phyloP scores from a whole-genome alignment of 352 stramenopile species.

The Phytophthora citricola region DNA sequence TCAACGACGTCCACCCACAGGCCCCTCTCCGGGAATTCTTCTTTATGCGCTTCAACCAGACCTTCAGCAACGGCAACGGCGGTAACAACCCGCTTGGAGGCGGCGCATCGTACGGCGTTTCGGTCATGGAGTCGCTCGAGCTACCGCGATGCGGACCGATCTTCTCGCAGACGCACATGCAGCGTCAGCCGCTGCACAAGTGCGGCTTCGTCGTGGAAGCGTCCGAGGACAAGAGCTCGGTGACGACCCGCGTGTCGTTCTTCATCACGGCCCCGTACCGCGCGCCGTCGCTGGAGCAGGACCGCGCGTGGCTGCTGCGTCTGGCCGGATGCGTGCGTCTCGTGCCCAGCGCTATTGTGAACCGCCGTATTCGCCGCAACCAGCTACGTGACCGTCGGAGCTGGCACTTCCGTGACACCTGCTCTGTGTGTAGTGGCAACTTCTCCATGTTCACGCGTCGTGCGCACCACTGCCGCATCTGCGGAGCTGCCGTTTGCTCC shows the following conservation, averaged over 20 bases:
- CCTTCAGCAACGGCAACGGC: slow-evolving; percentile 48
- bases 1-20: slow-evolving; percentile 64
- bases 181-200: slow-evolving; percentile 54
- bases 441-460: slow-evolving; percentile 78
- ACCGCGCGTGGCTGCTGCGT: slow-evolving; percentile 67
- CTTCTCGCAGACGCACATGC: slow-evolving; percentile 56
- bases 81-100: slow-evolving; percentile 33
- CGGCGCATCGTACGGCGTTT: slow-evolving; percentile 66
- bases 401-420: slow-evolving; percentile 66
- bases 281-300: slow-evolving; percentile 41
- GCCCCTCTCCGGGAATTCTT: slow-evolving; percentile 77
- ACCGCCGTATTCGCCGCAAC: slow-evolving; percentile 72
- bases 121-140: slow-evolving; percentile 72
- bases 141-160: slow-evolving; percentile 59
- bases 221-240: slow-evolving; percentile 57
- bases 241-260: slow-evolving; percentile 77
- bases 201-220: slow-evolving; percentile 84
- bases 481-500: slow-evolving; percentile 72
- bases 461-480: slow-evolving; percentile 83
- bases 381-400: slow-evolving; percentile 62
- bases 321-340: slow-evolving; percentile 59
- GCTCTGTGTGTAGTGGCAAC: slow-evolving; percentile 64
- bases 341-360: slow-evolving; percentile 74
- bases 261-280: slow-evolving; percentile 65
- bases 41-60: slow-evolving; percentile 83